Percentiles rank a stretch among this genome's conserved stretches.
Conservation (phyloP, 2,329 filamentous ascomycete species). For the Colletotrichum filicis region DNA sequence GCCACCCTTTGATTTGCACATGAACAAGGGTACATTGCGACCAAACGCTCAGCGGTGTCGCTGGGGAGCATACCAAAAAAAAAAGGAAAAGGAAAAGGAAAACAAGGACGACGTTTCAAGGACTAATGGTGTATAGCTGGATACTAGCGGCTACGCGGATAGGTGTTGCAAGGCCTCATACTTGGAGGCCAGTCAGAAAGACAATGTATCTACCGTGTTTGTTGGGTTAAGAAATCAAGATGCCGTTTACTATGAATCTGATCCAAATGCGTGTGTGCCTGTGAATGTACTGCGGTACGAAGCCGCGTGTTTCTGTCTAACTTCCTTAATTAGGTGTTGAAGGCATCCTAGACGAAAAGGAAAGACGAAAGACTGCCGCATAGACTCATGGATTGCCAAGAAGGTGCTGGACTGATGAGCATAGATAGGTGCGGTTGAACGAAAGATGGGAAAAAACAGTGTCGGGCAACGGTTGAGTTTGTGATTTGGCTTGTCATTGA, state of each 20-base stretch:
- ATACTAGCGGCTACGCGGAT: not conserved
- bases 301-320: not conserved
- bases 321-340: not conserved
- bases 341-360: not conserved
- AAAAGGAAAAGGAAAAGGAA: not conserved
- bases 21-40: not conserved
- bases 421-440: not conserved
- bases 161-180: not conserved
- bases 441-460: not conserved
- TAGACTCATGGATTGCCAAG: not conserved
- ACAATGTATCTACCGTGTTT: not conserved
- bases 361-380: not conserved
- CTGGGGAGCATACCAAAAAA: not conserved
- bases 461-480: not conserved
- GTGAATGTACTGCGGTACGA: not conserved
- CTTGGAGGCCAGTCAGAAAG: not conserved
- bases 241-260: not conserved
- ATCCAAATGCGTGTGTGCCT: not conserved
- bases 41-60: not conserved
- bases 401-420: not conserved
- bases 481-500: not conserved
- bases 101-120: not conserved
- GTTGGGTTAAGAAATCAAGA: not conserved
- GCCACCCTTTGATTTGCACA: not conserved
- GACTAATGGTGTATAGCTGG: not conserved